Conservation (phyloP, 345 rosid species). For the Salix viminalis region DNA sequence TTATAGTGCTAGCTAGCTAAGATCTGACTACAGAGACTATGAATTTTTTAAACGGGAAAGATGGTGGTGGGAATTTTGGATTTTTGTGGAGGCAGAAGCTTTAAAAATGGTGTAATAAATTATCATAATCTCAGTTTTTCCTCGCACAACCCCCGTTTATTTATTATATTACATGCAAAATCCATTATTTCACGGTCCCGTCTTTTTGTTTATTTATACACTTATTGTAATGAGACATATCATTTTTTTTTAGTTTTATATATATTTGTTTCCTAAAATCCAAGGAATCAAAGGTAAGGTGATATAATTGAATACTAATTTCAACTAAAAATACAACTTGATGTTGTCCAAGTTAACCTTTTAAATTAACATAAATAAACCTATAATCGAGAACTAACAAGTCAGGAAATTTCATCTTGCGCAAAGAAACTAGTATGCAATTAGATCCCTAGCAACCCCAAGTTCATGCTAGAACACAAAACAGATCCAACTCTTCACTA, state of each 20-base stretch:
- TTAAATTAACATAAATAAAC: too few relatives aligned
- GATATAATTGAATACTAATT: too few relatives aligned
- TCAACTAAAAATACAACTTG: too few relatives aligned
- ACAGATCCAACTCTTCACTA: too few relatives aligned
- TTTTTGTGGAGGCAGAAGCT: slow-evolving; percentile 28
- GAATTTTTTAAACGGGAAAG: slow-evolving; percentile 6
- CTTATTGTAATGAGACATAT: background rate
- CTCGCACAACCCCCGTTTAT: background rate
- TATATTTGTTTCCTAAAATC: too few relatives aligned
- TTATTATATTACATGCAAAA: background rate
- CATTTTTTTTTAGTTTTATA: background rate
- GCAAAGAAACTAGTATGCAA: too few relatives aligned
- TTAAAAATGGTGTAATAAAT: slow-evolving; percentile 6
- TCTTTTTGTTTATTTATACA: background rate
- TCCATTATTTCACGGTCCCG: background rate
- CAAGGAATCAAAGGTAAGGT: too few relatives aligned
- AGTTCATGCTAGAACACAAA: too few relatives aligned
- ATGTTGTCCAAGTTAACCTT: too few relatives aligned
- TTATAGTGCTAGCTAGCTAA: background rate
- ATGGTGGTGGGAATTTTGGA: slow-evolving; percentile 32
- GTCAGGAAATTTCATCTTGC: too few relatives aligned
- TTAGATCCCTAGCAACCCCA: too few relatives aligned
- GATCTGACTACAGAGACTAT: slow-evolving; percentile 25
- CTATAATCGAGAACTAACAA: too few relatives aligned
- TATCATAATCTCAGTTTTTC: slow-evolving; percentile 30